These are phyloP conservation scores for Trichoderma harzianum DNA, from an alignment of 2,329 filamentous ascomycete species.

Conservation along the genomic window DNA sequence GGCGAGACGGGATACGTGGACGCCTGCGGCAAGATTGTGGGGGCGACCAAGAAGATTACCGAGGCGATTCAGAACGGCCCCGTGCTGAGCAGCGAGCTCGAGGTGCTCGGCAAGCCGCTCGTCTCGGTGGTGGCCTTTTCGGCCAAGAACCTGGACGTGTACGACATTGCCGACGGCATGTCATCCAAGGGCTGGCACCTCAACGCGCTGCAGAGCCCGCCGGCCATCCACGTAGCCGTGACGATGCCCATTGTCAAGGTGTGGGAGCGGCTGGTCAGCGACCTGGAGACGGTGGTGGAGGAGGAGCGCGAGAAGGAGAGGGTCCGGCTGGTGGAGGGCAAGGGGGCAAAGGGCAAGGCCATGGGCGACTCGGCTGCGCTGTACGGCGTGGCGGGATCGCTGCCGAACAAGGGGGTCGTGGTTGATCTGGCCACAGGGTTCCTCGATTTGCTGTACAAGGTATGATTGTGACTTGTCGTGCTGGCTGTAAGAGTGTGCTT, in stretches of 20 bases:
- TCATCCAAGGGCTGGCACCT: slow-evolving; percentile 85
- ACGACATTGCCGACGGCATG: slow-evolving; percentile 92
- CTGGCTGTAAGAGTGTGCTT: neutral
- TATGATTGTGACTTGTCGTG: slow-evolving; percentile 41
- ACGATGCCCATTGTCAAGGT: slow-evolving; percentile 81
- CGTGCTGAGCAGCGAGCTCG: slow-evolving; percentile 66
- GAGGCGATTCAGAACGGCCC: slow-evolving; percentile 69
- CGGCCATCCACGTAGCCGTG: slow-evolving; percentile 90
- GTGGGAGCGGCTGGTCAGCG: slow-evolving; percentile 73
- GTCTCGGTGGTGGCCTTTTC: slow-evolving; percentile 89
- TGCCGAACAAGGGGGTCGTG: slow-evolving; percentile 95
- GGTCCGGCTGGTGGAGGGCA: slow-evolving; percentile 66
- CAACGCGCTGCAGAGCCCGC: slow-evolving; percentile 86
- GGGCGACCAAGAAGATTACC: slow-evolving; percentile 77
- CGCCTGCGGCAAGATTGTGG: slow-evolving; percentile 83
- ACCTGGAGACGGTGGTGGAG: slow-evolving; percentile 65
- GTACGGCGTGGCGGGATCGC: slow-evolving; percentile 90
- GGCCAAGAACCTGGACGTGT: slow-evolving; percentile 81
- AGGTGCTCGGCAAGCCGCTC: slow-evolving; percentile 77
- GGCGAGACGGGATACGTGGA: slow-evolving; percentile 86
- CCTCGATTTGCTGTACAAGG: slow-evolving; percentile 89
- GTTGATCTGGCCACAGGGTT: slow-evolving; percentile 88
- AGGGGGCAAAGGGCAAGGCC: slow-evolving; percentile 61
- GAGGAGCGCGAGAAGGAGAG: slow-evolving; percentile 79
- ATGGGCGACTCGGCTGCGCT: slow-evolving; percentile 80